Evolutionary conservation across 495 filamentous ascomycete genomes (phyloP).

Genomic region (Penicillium malachiteum): DNA sequence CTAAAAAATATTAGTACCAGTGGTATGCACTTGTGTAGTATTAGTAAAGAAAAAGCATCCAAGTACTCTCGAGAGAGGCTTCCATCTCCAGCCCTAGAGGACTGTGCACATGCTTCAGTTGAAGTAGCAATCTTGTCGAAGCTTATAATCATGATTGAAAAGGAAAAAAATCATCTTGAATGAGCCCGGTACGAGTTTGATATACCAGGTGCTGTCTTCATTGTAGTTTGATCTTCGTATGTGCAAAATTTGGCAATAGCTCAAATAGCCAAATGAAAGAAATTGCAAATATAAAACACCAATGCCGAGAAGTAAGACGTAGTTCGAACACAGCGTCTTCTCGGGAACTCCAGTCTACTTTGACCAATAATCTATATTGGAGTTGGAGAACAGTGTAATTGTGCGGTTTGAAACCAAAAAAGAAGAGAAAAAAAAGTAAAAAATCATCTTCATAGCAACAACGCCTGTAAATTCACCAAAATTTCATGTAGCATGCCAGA

Average conservation of each 20-base stretch:
- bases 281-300: not conserved
- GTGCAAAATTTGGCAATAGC: conserved; percentile 5
- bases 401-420: not conserved
- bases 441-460: conserved; percentile 9
- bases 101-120: too few relatives aligned
- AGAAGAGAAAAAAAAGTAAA: not conserved
- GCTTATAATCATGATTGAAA: too few relatives aligned
- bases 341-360: conserved; percentile 2
- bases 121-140: too few relatives aligned
- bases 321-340: not conserved
- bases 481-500: conserved; percentile 21
- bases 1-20: too few relatives aligned
- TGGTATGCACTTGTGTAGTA: too few relatives aligned
- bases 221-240: conserved; percentile 3
- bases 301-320: not conserved
- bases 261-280: conserved; percentile 4
- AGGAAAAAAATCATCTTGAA: too few relatives aligned
- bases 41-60: too few relatives aligned
- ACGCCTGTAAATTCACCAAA: conserved; percentile 18
- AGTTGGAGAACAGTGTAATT: not conserved
- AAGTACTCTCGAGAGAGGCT: too few relatives aligned
- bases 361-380: not conserved
- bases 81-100: too few relatives aligned
- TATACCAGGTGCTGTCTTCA: not conserved
- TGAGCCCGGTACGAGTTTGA: too few relatives aligned